Evolutionary conservation across 176 grass and related monocot species (phyloP).

Genomic region (Triticum timopheevii): DNA sequence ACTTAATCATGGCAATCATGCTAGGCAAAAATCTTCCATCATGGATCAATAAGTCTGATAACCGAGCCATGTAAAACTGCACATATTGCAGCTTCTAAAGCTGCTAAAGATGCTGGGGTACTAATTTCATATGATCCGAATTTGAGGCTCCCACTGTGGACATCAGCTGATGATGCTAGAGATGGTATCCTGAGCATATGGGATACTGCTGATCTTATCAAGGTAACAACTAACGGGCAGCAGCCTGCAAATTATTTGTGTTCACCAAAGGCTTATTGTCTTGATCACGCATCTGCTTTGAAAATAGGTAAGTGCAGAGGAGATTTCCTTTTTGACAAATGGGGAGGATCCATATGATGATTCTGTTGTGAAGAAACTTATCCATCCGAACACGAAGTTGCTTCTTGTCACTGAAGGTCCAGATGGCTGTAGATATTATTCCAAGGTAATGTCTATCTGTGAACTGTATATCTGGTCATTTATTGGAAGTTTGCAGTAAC

Average conservation of each 20-base stretch:
- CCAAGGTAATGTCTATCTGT: slow-evolving; percentile 60
- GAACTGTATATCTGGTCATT: not conserved
- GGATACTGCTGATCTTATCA: slow-evolving; percentile 90
- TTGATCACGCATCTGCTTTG: slow-evolving; percentile 26
- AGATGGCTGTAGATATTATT: slow-evolving; percentile 95
- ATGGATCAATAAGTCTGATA: slow-evolving; percentile 98
- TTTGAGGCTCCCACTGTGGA: slow-evolving; percentile 91
- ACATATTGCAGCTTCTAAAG: slow-evolving; percentile 80
- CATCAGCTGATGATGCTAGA: slow-evolving; percentile 81
- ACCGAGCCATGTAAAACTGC: slow-evolving; percentile 94
- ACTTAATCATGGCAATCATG: slow-evolving; percentile 33
- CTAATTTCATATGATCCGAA: slow-evolving; percentile 97
- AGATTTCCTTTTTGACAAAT: slow-evolving; percentile 86
- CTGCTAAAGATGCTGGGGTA: slow-evolving; percentile 86
- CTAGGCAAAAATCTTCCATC: slow-evolving; percentile 93
- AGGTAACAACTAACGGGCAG: slow-evolving; percentile 44
- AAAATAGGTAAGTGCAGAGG: slow-evolving; percentile 93
- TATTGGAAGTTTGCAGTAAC: slow-evolving; percentile 3
- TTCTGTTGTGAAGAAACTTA: slow-evolving; percentile 77
- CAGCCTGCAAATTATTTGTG: not conserved
- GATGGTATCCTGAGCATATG: slow-evolving; percentile 95
- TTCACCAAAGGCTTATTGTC: slow-evolving; percentile 13
- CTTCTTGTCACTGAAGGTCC: slow-evolving; percentile 96
- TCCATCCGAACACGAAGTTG: slow-evolving; percentile 89
- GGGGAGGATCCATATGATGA: slow-evolving; percentile 93